Percentiles rank a stretch among this genome's conserved stretches.
These are phyloP conservation scores for Colletotrichum cuscutae DNA, from an alignment of 2,329 filamentous ascomycete species.

Conservation along the genomic window DNA sequence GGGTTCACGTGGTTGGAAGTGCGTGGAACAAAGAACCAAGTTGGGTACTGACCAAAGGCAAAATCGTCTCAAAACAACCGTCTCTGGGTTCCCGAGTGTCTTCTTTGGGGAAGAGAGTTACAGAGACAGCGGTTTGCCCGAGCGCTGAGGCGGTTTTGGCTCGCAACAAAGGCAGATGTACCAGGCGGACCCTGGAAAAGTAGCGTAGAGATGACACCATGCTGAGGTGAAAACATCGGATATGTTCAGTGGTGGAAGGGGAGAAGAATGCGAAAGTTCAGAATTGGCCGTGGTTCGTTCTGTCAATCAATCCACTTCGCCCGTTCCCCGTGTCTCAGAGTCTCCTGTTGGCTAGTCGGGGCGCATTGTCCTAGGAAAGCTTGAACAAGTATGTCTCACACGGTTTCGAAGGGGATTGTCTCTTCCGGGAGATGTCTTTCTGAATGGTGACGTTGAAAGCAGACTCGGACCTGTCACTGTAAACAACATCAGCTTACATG, in stretches of 20 bases:
- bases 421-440: neutral
- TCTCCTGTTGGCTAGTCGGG: slow-evolving; percentile 8
- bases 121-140: slow-evolving; percentile 11
- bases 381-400: slow-evolving; percentile 21
- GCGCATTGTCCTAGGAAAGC: slow-evolving; percentile 20
- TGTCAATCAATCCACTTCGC: slow-evolving; percentile 4
- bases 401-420: slow-evolving; percentile 18
- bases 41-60: neutral
- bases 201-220: slow-evolving; percentile 29
- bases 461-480: neutral
- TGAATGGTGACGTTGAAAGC: neutral
- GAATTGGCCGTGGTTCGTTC: slow-evolving; percentile 9
- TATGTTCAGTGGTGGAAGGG: neutral
- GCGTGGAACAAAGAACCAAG: neutral
- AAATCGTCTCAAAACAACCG: neutral
- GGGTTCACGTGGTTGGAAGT: slow-evolving; percentile 14
- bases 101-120: neutral
- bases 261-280: neutral
- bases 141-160: neutral
- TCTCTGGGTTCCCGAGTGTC: neutral
- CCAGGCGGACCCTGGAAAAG: neutral
- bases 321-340: neutral
- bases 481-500: neutral
- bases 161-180: slow-evolving; percentile 21
- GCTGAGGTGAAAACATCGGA: slow-evolving; percentile 14